Conservation (phyloP, 495 filamentous ascomycete genomes). For the Durotheca rogersii region DNA sequence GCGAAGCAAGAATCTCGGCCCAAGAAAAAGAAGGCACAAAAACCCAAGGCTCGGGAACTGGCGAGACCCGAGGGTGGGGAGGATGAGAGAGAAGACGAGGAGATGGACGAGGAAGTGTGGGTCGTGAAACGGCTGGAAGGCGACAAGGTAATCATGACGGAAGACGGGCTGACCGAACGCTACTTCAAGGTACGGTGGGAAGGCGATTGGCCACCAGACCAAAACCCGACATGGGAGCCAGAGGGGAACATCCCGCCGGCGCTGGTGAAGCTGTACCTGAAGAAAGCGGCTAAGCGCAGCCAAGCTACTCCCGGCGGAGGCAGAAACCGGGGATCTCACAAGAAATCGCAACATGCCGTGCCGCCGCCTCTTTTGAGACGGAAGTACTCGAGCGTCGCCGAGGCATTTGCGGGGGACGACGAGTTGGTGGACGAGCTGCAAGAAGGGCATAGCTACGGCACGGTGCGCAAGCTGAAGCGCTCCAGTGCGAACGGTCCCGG, state of each 20-base stretch:
- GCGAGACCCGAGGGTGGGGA: constrained; percentile 3
- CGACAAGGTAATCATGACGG: constrained; percentile 35
- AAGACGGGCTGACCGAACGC: constrained; percentile 18
- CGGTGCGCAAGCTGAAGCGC: neutral
- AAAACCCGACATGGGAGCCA: constrained; percentile 53
- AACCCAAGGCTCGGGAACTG: constrained; percentile 7
- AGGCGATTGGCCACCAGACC: constrained; percentile 48
- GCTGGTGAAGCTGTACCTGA: constrained; percentile 37
- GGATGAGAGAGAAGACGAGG: constrained; percentile 8
- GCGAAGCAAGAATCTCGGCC: neutral
- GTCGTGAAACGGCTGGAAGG: constrained; percentile 42
- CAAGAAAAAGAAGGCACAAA: constrained; percentile 4
- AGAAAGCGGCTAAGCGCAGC: constrained; percentile 18
- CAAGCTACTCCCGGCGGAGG: constrained; percentile 1
- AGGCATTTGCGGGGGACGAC: constrained; percentile 43
- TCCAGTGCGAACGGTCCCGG: neutral
- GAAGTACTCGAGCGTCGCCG: constrained; percentile 42
- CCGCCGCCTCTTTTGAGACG: constrained; percentile 19
- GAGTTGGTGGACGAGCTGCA: constrained; percentile 1
- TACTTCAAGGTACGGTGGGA: constrained; percentile 49
- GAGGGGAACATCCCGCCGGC: constrained; percentile 40
- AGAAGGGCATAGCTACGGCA: neutral
- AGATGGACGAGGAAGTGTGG: constrained; percentile 35
- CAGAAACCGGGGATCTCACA: neutral
- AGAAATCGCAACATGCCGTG: constrained; percentile 6